phyloP scores from a whole-genome alignment of 257 asterid species.

The Jasminum sambac region DNA sequence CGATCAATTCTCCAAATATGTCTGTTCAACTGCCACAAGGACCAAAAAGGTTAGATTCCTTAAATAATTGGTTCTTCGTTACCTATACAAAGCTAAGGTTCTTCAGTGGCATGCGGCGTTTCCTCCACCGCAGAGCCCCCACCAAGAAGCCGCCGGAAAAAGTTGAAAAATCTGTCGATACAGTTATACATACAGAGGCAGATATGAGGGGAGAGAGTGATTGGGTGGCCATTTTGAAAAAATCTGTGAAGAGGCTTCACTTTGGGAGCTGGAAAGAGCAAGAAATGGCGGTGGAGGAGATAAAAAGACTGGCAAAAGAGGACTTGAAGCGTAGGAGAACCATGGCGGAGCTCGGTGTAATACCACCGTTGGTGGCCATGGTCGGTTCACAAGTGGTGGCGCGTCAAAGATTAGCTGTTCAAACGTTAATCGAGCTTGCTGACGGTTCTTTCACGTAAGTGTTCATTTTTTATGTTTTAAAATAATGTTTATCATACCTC shows the following conservation, averaged over 20 bases:
- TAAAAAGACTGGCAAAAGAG: conserved; percentile 56
- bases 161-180: neutral
- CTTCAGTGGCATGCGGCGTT: conserved; percentile 42
- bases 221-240: conserved; percentile 53
- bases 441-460: conserved; percentile 84
- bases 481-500: neutral
- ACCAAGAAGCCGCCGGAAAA: conserved; percentile 33
- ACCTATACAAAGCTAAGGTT: conserved; percentile 35
- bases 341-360: conserved; percentile 92
- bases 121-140: conserved; percentile 36
- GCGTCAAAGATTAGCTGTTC: conserved; percentile 61
- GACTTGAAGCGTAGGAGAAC: conserved; percentile 53
- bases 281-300: conserved; percentile 65
- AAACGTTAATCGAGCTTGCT: conserved; percentile 61
- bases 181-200: conserved; percentile 13
- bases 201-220: conserved; percentile 20
- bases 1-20: conserved; percentile 34
- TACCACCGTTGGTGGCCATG: conserved; percentile 87
- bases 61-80: conserved; percentile 32
- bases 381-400: conserved; percentile 56
- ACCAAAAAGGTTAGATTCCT: conserved; percentile 39
- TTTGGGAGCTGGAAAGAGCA: conserved; percentile 84
- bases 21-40: conserved; percentile 38
- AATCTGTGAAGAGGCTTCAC: conserved; percentile 77
- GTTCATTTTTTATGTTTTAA: neutral